phyloP scores from a whole-genome alignment of 1,284 basidiomycete species.

The Leccinum pallidistipes region DNA sequence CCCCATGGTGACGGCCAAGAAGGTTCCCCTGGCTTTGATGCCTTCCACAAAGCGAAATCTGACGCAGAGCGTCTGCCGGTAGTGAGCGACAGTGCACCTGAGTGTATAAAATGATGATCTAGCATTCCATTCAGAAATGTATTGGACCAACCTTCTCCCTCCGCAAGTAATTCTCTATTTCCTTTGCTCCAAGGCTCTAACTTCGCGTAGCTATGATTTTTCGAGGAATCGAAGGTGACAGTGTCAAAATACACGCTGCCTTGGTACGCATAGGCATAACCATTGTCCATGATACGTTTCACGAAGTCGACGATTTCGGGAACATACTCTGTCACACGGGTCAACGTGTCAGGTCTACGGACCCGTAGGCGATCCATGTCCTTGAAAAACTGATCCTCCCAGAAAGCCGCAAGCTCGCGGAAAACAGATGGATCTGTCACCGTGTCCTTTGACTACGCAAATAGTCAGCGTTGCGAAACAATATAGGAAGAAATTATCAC shows the following conservation, averaged over 20 bases:
- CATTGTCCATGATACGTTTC: constrained; percentile 83
- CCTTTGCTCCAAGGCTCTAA: constrained; percentile 95
- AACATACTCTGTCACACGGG: constrained; percentile 96
- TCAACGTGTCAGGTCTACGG: constrained; percentile 87
- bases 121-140: constrained; percentile 3
- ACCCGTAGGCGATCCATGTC: constrained; percentile 92
- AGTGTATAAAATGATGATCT: constrained; percentile 8
- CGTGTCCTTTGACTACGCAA: constrained; percentile 66
- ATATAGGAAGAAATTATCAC: constrained; percentile 39
- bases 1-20: constrained; percentile 98
- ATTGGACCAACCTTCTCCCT: constrained; percentile 76
- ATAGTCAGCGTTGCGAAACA: constrained; percentile 9
- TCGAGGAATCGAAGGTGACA: constrained; percentile 76
- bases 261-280: constrained; percentile 87
- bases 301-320: constrained; percentile 94
- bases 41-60: constrained; percentile 99
- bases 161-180: constrained; percentile 87
- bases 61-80: constrained; percentile 64
- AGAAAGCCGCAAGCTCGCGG: constrained; percentile 81
- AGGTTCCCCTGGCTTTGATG: constrained; percentile 97
- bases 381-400: constrained; percentile 90
- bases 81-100: constrained; percentile 64
- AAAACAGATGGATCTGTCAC: constrained; percentile 90
- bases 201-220: constrained; percentile 87
- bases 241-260: constrained; percentile 98